A percentile compares a stretch with the other conserved stretches of the same genome.
Conservation (phyloP, 768 basidiomycete genomes). For the Podaxis sp. region DNA sequence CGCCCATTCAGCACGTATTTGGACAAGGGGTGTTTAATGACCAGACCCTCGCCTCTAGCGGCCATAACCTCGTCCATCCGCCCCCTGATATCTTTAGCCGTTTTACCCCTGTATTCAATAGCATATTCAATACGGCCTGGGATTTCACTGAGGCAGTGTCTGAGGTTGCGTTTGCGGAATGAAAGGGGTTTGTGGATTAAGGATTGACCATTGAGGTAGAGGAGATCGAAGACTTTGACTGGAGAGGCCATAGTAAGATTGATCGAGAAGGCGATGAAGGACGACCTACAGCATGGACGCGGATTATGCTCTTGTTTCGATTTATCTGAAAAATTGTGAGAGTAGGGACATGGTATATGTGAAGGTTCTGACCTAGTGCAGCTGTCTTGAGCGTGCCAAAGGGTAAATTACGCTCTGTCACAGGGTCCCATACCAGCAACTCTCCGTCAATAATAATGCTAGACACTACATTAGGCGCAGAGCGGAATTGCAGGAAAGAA, state of each 20-base stretch:
- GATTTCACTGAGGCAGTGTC: conserved; percentile 63
- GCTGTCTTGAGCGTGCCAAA: conserved; percentile 95
- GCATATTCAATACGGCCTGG: conserved; percentile 82
- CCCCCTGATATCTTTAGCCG: conserved; percentile 76
- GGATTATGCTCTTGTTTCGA: conserved; percentile 70
- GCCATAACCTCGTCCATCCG: conserved; percentile 85
- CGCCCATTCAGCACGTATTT: conserved; percentile 86
- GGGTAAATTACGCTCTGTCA: conserved; percentile 82
- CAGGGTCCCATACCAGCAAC: conserved; percentile 98
- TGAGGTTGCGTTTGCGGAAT: conserved; percentile 79
- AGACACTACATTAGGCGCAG: conserved; percentile 4
- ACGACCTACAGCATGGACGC: conserved; percentile 83
- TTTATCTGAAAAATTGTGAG: conserved; percentile 48
- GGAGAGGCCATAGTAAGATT: not conserved
- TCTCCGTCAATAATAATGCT: conserved; percentile 97
- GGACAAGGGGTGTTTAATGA: conserved; percentile 82
- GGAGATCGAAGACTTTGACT: conserved; percentile 97
- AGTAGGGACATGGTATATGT: not conserved
- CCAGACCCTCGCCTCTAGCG: conserved; percentile 86
- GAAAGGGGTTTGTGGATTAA: conserved; percentile 70
- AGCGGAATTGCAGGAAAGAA: not conserved
- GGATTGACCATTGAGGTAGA: conserved; percentile 84
- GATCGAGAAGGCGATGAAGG: not conserved
- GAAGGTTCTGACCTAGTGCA: conserved; percentile 61
- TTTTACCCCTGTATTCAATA: conserved; percentile 69